These are phyloP conservation scores for Cercospora sp. DNA, from an alignment of 2,329 filamentous ascomycete genomes.

Conservation along the genomic window DNA sequence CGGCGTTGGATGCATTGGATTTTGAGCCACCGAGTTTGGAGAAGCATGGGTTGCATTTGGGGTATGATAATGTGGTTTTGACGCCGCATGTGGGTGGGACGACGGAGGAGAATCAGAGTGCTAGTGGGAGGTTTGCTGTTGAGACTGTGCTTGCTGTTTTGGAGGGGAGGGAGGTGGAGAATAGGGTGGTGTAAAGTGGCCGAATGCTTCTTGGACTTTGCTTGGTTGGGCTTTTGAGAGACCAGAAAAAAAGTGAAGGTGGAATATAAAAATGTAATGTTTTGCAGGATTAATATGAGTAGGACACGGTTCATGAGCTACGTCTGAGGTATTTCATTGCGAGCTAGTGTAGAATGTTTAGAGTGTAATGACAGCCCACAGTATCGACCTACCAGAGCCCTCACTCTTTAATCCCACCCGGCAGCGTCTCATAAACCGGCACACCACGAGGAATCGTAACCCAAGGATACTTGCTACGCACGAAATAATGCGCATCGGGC, in stretches of 20 bases:
- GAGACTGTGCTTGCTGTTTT: conserved; percentile 32
- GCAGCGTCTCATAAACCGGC: background rate
- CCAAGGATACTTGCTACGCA: too few species aligned
- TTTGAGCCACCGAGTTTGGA: conserved; percentile 36
- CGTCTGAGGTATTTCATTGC: background rate
- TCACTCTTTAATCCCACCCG: background rate
- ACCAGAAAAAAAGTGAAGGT: too few species aligned
- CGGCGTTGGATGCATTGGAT: conserved; percentile 37
- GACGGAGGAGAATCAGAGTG: conserved; percentile 43
- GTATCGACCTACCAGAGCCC: too few species aligned
- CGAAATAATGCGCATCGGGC: too few species aligned
- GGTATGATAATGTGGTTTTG: conserved; percentile 38
- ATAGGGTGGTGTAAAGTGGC: conserved; percentile 16
- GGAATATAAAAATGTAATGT: too few species aligned
- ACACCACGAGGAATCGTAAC: background rate
- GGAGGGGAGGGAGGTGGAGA: conserved; percentile 19
- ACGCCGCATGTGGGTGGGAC: conserved; percentile 52
- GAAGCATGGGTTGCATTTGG: conserved; percentile 31
- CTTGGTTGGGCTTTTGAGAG: background rate
- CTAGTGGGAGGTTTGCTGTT: conserved; percentile 41
- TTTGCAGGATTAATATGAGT: background rate
- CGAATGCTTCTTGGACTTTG: background rate
- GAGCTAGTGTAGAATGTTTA: background rate
- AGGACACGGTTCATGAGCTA: background rate
- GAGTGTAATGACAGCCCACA: background rate